A percentile compares a stretch with the other conserved stretches of the same genome.
phyloP scores from a whole-genome alignment of 73 alveolate genomes.

The Breviolum minutum region DNA sequence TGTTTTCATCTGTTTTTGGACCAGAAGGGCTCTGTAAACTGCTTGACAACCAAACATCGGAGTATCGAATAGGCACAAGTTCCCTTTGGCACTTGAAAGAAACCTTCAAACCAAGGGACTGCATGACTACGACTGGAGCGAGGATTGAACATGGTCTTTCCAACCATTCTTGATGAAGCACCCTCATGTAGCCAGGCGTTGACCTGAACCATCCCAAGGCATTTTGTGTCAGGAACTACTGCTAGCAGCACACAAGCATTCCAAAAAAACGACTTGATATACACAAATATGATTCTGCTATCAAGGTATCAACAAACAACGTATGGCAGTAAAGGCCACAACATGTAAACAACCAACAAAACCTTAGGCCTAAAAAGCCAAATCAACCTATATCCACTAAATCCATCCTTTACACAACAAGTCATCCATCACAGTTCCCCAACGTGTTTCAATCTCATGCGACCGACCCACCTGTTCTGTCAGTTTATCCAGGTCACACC shows the following conservation, averaged over 20 bases:
- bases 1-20: neutral
- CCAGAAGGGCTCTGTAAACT: neutral
- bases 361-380: too few relatives aligned
- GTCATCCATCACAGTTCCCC: too few relatives aligned
- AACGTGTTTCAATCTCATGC: too few relatives aligned
- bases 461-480: conserved; percentile 28
- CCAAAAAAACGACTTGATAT: too few relatives aligned
- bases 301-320: too few relatives aligned
- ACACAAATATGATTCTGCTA: neutral
- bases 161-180: conserved; percentile 61
- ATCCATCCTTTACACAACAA: too few relatives aligned
- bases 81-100: neutral
- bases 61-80: neutral
- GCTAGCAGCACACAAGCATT: too few relatives aligned
- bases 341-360: too few relatives aligned
- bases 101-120: neutral
- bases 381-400: too few relatives aligned
- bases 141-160: conserved; percentile 64
- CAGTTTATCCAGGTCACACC: conserved; percentile 36
- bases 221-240: too few relatives aligned
- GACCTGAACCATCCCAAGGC: neutral
- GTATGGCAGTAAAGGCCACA: too few relatives aligned
- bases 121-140: conserved; percentile 82
- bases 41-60: neutral
- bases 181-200: conserved; percentile 70